A percentile compares a stretch with the other conserved stretches of the same genome.
Evolutionary conservation across 345 rosid genomes (phyloP).

Genomic region (Arabis alpina): DNA sequence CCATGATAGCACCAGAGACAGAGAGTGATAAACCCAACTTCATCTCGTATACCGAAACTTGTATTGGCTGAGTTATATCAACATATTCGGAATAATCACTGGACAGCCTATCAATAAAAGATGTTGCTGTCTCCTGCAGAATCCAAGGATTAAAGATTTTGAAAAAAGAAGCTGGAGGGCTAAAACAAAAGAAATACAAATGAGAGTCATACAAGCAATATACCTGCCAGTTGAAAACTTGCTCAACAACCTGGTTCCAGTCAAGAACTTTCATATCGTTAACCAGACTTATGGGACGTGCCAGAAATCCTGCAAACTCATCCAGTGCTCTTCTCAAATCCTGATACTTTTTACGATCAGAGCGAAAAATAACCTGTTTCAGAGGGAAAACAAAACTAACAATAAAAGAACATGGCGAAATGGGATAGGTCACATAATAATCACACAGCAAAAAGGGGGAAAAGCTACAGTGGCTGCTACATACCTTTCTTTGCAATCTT

Average conservation of each 20-base stretch:
- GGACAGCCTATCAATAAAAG: slow-evolving; percentile 65
- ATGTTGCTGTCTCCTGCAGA: slow-evolving; percentile 72
- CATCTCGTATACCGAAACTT: slow-evolving; percentile 91
- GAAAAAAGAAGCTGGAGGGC: slow-evolving; percentile 9
- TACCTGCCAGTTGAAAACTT: slow-evolving; percentile 89
- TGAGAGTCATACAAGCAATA: slow-evolving; percentile 7
- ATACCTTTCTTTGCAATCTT: slow-evolving; percentile 70
- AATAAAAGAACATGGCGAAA: slow-evolving; percentile 25
- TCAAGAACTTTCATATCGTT: slow-evolving; percentile 50
- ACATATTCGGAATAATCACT: slow-evolving; percentile 64
- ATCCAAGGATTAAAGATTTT: slow-evolving; percentile 34
- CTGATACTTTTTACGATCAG: slow-evolving; percentile 66
- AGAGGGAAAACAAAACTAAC: slow-evolving; percentile 26
- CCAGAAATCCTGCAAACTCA: slow-evolving; percentile 61
- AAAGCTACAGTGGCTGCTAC: slow-evolving; percentile 17
- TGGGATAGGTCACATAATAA: not conserved
- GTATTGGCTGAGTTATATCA: slow-evolving; percentile 86
- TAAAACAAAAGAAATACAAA: slow-evolving; percentile 4
- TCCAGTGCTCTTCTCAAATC: slow-evolving; percentile 63
- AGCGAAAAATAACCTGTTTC: slow-evolving; percentile 78
- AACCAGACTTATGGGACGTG: slow-evolving; percentile 49
- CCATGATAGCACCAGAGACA: slow-evolving; percentile 54
- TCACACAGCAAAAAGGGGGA: slow-evolving; percentile 1
- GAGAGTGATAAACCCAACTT: slow-evolving; percentile 78
- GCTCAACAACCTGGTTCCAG: slow-evolving; percentile 55